Evolutionary conservation across 805 yeast species (phyloP).

Genomic region (Pichia manshurica): DNA sequence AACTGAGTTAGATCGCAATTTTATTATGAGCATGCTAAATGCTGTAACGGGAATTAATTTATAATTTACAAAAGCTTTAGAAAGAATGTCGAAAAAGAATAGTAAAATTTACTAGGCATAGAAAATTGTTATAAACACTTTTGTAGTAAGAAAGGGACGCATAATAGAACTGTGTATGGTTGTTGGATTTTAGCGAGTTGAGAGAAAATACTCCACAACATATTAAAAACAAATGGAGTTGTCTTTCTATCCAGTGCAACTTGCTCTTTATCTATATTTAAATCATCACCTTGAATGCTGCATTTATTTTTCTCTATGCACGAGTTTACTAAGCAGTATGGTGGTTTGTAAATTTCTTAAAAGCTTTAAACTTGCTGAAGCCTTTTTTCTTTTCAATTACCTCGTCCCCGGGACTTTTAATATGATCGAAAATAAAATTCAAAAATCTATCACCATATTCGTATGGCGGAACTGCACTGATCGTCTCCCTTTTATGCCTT

Average conservation of each 20-base stretch:
- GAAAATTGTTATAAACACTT: no score
- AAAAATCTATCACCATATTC: conserved; percentile 89
- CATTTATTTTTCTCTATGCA: no score
- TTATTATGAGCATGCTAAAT: no score
- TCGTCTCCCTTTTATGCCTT: conserved; percentile 56
- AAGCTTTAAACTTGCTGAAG: background rate
- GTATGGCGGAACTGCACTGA: conserved; percentile 84
- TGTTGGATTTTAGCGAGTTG: background rate
- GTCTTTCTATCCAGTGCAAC: no score
- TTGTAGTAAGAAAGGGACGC: background rate
- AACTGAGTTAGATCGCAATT: no score
- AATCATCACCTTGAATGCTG: no score
- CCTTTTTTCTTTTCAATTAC: background rate
- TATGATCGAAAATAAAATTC: conserved; percentile 44
- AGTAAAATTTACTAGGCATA: no score
- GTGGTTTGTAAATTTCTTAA: background rate
- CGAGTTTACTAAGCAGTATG: no score
- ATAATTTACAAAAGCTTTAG: no score
- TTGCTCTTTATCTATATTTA: no score
- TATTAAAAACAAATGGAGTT: background rate
- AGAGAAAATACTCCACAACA: conserved; percentile 4
- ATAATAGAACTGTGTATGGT: background rate
- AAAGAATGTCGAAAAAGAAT: no score
- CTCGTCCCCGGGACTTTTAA: conserved; percentile 12
- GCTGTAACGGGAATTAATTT: no score